Percentiles rank a stretch among this genome's conserved stretches.
Evolutionary conservation across 2,329 filamentous ascomycete genomes (phyloP).

Genomic region (Curvularia hawaiiensis): DNA sequence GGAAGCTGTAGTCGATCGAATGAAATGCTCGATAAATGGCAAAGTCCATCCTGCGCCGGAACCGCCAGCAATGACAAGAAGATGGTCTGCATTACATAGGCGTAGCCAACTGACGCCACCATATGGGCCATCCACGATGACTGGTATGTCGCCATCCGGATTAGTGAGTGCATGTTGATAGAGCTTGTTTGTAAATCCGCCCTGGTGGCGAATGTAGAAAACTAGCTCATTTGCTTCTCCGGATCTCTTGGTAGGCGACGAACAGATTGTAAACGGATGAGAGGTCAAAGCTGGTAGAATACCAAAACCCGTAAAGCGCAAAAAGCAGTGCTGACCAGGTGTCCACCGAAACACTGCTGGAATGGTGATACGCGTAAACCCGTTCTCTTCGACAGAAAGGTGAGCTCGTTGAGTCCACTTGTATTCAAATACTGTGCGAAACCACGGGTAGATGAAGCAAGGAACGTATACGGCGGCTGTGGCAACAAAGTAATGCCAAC

Average conservation of each 20-base stretch:
- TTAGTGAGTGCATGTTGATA: conserved; percentile 19
- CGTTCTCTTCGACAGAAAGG: conserved; percentile 38
- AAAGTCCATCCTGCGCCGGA: conserved; percentile 62
- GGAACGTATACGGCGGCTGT: conserved; percentile 58
- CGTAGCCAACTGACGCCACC: conserved; percentile 53
- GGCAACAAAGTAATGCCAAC: conserved; percentile 66
- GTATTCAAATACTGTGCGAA: conserved; percentile 57
- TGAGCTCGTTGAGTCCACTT: conserved; percentile 54
- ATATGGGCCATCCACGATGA: conserved; percentile 65
- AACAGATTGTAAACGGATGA: conserved; percentile 63
- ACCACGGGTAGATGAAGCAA: conserved; percentile 53
- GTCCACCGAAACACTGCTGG: conserved; percentile 51
- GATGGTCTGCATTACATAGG: conserved; percentile 45
- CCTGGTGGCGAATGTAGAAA: conserved; percentile 59
- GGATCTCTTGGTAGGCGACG: conserved; percentile 43
- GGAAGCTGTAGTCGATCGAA: neutral
- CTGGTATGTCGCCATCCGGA: conserved; percentile 43
- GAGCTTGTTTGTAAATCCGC: conserved; percentile 57
- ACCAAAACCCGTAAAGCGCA: conserved; percentile 57
- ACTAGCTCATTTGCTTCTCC: conserved; percentile 47
- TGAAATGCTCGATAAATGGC: conserved; percentile 51
- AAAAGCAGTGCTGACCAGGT: conserved; percentile 61
- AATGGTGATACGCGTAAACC: conserved; percentile 27
- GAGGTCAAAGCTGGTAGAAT: conserved; percentile 51
- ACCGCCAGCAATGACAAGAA: conserved; percentile 60